phyloP scores from a whole-genome alignment of 2,329 filamentous ascomycete species.

The Colletotrichum destructivum region DNA sequence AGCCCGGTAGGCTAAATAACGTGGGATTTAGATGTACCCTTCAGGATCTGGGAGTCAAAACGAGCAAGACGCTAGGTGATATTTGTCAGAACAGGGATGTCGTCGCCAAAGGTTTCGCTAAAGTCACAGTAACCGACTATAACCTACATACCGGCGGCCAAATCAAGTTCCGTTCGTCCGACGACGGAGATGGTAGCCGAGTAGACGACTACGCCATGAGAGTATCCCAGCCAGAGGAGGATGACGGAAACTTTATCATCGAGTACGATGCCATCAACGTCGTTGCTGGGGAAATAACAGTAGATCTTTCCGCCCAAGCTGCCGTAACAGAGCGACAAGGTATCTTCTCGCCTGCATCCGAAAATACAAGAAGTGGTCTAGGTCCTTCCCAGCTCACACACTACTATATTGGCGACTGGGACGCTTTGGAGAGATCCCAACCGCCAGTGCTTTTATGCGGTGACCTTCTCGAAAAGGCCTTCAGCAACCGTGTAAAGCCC shows the following conservation, averaged over 20 bases:
- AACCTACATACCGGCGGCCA: neutral
- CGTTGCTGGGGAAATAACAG: neutral
- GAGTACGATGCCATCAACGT: neutral
- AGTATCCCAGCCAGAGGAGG: neutral
- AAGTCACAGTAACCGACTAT: neutral
- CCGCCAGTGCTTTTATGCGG: conserved; percentile 7
- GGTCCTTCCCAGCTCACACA: neutral
- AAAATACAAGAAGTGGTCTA: neutral
- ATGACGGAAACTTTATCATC: neutral
- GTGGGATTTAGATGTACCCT: neutral
- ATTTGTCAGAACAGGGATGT: neutral
- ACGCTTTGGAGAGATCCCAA: neutral
- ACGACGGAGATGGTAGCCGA: neutral
- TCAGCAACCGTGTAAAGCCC: neutral
- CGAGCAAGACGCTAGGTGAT: neutral
- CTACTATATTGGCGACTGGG: conserved; percentile 13
- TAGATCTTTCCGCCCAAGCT: neutral
- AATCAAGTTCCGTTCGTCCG: neutral
- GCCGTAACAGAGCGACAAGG: neutral
- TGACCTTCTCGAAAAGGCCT: neutral
- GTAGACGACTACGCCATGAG: neutral
- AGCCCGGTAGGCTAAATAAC: no score
- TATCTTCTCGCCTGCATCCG: neutral
- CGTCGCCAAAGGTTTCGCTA: neutral
- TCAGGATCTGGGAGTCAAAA: neutral